phyloP scores from a whole-genome alignment of 495 filamentous ascomycete genomes.

The Talaromyces thailandensis region DNA sequence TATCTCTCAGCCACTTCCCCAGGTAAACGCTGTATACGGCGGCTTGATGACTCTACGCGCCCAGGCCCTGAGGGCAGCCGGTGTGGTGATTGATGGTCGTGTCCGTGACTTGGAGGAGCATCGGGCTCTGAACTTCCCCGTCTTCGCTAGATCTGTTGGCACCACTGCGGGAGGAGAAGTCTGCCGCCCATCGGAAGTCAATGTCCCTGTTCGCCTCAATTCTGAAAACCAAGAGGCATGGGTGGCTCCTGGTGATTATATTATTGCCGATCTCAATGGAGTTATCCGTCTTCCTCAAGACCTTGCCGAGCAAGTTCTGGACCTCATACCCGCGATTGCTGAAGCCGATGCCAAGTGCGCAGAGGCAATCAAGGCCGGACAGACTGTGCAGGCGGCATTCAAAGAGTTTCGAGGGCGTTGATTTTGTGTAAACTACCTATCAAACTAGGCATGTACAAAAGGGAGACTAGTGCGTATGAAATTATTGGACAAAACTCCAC shows the following conservation, averaged over 20 bases:
- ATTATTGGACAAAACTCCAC: too few species aligned
- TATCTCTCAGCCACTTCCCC: constrained; percentile 39
- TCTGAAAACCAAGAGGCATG: constrained; percentile 30
- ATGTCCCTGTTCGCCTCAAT: constrained; percentile 19
- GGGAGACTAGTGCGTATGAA: too few species aligned
- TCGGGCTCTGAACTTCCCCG: constrained; percentile 35
- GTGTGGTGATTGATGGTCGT: constrained; percentile 45
- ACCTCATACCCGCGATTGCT: constrained; percentile 39
- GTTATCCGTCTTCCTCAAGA: constrained; percentile 36
- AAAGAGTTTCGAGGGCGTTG: constrained; percentile 24
- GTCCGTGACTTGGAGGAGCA: constrained; percentile 50
- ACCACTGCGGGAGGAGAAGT: constrained; percentile 38
- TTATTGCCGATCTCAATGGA: constrained; percentile 46
- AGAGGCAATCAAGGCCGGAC: constrained; percentile 38
- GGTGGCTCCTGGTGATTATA: constrained; percentile 44
- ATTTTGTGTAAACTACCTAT: not conserved
- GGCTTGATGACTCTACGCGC: constrained; percentile 47
- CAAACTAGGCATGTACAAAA: too few species aligned
- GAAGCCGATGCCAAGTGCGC: constrained; percentile 46
- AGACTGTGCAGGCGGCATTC: constrained; percentile 44
- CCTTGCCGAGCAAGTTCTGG: constrained; percentile 36
- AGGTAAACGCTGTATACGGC: constrained; percentile 46
- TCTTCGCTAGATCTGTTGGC: constrained; percentile 41
- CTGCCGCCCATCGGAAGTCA: constrained; percentile 10
- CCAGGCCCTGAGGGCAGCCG: constrained; percentile 17